These are phyloP conservation scores for Apiotrichum akiyoshidainum DNA, from an alignment of 1,284 basidiomycete genomes.

Conservation along the genomic window DNA sequence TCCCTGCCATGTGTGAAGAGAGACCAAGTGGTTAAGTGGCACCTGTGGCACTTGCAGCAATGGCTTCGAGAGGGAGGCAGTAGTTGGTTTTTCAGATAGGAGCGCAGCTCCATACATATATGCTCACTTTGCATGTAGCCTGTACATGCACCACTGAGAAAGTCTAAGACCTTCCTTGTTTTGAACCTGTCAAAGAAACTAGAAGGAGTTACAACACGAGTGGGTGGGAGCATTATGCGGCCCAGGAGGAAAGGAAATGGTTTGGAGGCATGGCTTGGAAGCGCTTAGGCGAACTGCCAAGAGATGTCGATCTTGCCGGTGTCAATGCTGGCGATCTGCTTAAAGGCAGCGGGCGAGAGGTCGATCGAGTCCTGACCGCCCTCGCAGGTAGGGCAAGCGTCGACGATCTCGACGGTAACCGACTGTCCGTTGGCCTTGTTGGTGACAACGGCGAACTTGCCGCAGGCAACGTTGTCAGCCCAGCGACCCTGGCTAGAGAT, in stretches of 20 bases:
- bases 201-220: not conserved
- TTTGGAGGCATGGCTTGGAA: not conserved
- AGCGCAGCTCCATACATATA: not conserved
- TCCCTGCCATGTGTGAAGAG: no score
- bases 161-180: not conserved
- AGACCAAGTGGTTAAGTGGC: no score
- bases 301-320: slow-evolving; percentile 45
- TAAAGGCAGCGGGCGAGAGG: slow-evolving; percentile 72
- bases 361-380: slow-evolving; percentile 62
- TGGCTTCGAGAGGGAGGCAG: no score
- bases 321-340: slow-evolving; percentile 55
- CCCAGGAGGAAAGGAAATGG: not conserved
- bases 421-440: slow-evolving; percentile 1
- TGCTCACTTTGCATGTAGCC: not conserved
- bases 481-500: slow-evolving; percentile 27
- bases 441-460: slow-evolving; percentile 22
- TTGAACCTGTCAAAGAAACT: not conserved
- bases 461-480: slow-evolving; percentile 27
- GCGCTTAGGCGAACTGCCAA: slow-evolving; percentile 50
- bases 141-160: not conserved
- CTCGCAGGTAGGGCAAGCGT: slow-evolving; percentile 71
- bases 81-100: not conserved
- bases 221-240: not conserved
- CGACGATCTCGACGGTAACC: slow-evolving; percentile 27
- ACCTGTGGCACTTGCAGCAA: not conserved